Base-by-base conservation (phyloP, 352 stramenopile genomes). In the Phytophthora crassamura region DNA sequence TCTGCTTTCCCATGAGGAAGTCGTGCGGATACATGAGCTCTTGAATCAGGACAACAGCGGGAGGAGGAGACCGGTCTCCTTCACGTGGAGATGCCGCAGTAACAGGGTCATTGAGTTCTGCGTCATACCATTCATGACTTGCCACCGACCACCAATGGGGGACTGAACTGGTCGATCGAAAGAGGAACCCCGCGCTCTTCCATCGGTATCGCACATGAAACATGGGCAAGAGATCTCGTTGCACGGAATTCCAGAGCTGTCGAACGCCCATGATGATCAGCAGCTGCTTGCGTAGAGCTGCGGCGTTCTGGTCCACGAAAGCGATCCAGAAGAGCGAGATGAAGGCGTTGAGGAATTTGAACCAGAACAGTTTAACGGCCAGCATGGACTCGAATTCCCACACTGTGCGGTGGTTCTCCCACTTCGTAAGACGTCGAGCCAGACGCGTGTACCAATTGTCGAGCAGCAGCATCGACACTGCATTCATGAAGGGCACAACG, bases 261-360 rank as follows among this genome's bases (percentile, higher is more conserved):
- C 85, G 81, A 60, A 88, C 64, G 16, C 82, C 77, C 70, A 93
- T 88, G 56, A 91, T 83, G 35, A 89, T 82, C 30, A 90, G 45
- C 14, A 93, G 75, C 60, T 93, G 82, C 12, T 88, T 81, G 9
- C 82, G 75, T 20, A 93, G 64, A 5, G 65, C 71, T 28, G 60
- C 42, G 15, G 80, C 68, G 43, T 89, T 70, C 1, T 69, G 75
- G 15, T 90, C 81, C 2, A 91, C 76, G 57, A 93, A 93, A 2
- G 84, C 84, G 53, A 91, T 77, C 80, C 80, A 91, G 41, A 90
- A 90, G 30, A 93, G 81, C 46, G 84, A 90, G 45, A 93, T 78
- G 68, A 93, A 93, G 0, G 84, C 84, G 43, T 93, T 93, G 30
- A 93, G 58, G 51, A 91, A 93, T 54, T 93, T 93, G 74, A 93